Conservation (phyloP, 139 green algal genomes). For the Volvox africanus region DNA sequence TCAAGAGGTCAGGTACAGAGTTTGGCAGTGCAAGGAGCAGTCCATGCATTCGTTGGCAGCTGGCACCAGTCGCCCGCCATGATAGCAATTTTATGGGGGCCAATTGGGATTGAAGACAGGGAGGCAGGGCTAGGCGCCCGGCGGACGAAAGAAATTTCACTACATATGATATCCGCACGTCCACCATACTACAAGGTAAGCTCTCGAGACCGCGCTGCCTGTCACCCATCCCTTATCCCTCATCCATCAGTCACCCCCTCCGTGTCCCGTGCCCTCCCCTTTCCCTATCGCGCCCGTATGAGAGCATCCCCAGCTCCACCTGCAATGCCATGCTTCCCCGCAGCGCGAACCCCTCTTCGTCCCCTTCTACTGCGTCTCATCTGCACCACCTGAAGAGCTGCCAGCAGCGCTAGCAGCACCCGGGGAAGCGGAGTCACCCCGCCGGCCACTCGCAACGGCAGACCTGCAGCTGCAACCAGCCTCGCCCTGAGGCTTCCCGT, state of each 20-base stretch:
- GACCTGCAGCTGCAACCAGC: slow-evolving; percentile 1
- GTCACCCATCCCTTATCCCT: neutral
- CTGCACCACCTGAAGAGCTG: slow-evolving; percentile 31
- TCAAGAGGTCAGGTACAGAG: too few relatives aligned
- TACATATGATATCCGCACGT: too few relatives aligned
- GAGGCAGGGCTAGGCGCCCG: too few relatives aligned
- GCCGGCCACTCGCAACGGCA: slow-evolving; percentile 22
- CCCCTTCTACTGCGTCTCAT: too few relatives aligned
- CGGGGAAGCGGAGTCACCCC: neutral
- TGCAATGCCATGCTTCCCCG: neutral
- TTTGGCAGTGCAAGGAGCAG: too few relatives aligned
- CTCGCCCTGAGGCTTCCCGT: slow-evolving; percentile 5
- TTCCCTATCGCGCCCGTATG: neutral
- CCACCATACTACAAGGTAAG: too few relatives aligned
- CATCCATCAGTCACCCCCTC: neutral
- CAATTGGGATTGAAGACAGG: too few relatives aligned
- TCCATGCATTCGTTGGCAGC: too few relatives aligned
- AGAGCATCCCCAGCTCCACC: neutral
- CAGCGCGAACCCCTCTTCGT: neutral
- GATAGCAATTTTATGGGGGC: too few relatives aligned
- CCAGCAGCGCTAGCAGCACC: slow-evolving; percentile 40
- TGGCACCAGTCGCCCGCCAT: too few relatives aligned
- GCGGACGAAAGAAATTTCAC: too few relatives aligned
- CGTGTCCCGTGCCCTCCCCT: neutral
- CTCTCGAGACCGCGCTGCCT: neutral